These are phyloP conservation scores for Aureobasidium sp. DNA, from an alignment of 2,329 filamentous ascomycete species.

Conservation along the genomic window DNA sequence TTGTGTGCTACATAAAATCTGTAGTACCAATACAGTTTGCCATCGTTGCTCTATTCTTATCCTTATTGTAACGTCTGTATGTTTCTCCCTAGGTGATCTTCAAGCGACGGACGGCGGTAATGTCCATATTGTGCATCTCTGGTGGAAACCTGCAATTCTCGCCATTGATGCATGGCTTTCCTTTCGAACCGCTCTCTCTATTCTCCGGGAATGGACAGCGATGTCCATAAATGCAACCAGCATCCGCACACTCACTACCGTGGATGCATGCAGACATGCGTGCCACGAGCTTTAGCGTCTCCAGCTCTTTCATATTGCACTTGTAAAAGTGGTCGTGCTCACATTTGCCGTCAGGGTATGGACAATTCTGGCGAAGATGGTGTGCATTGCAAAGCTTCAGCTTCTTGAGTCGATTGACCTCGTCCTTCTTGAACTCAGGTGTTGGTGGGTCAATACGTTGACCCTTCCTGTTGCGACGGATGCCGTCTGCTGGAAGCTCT, in stretches of 20 bases:
- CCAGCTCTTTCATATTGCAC: slow-evolving; percentile 42
- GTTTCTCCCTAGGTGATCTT: slow-evolving; percentile 21
- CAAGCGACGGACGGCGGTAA: slow-evolving; percentile 47
- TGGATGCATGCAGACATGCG: slow-evolving; percentile 57
- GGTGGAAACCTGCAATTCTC: slow-evolving; percentile 51
- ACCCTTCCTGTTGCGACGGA: slow-evolving; percentile 52
- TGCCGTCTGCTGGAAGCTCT: slow-evolving; percentile 25
- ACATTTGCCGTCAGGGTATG: slow-evolving; percentile 44
- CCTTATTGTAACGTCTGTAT: not conserved
- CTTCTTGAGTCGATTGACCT: slow-evolving; percentile 54
- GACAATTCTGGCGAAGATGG: slow-evolving; percentile 52
- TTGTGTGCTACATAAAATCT: not conserved
- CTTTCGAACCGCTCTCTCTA: slow-evolving; percentile 36
- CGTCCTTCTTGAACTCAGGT: slow-evolving; percentile 46
- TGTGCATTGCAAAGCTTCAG: slow-evolving; percentile 57
- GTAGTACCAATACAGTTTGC: not conserved
- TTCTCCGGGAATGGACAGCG: slow-evolving; percentile 47
- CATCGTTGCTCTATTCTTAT: not conserved
- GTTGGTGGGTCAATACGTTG: slow-evolving; percentile 50
- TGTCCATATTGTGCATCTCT: slow-evolving; percentile 53
- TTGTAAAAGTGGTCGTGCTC: slow-evolving; percentile 50
- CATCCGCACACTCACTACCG: slow-evolving; percentile 50
- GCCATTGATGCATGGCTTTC: slow-evolving; percentile 51
- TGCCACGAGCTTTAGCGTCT: slow-evolving; percentile 51
- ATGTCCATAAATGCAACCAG: slow-evolving; percentile 58